Evolutionary conservation across 2,329 filamentous ascomycete genomes (phyloP).

Genomic region (Cytospora chrysosperma): DNA sequence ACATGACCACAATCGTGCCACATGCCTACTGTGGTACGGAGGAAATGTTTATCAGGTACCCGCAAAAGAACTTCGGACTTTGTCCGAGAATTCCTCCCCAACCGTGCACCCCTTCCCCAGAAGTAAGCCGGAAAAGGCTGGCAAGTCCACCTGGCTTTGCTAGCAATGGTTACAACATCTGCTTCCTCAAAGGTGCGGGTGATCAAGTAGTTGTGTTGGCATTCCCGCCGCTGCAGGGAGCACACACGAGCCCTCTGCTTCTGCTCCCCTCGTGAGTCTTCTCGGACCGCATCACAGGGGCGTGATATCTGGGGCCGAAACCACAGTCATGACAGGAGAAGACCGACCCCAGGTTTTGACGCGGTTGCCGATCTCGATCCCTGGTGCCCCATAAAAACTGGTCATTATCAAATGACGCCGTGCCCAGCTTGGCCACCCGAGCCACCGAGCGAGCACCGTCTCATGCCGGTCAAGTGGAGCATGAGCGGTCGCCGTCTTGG

Average conservation of each 20-base stretch:
- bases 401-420: conserved; percentile 1
- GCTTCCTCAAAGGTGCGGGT: background rate
- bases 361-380: conserved; percentile 6
- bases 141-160: background rate
- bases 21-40: no score
- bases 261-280: background rate
- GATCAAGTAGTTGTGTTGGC: background rate
- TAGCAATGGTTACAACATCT: background rate
- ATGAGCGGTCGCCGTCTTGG: conserved; percentile 15
- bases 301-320: background rate
- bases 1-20: background rate
- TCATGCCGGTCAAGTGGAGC: conserved; percentile 8
- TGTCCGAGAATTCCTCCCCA: conserved; percentile 12
- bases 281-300: background rate
- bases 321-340: background rate
- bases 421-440: background rate
- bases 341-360: background rate
- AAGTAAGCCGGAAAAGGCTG: background rate
- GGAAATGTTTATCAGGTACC: background rate
- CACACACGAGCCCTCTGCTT: background rate
- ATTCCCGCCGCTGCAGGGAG: background rate
- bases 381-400: background rate
- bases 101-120: conserved; percentile 13
- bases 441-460: background rate
- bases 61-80: background rate